Conservation (phyloP, 2,329 filamentous ascomycete species). For the Allantophomopsis lycopodina region DNA sequence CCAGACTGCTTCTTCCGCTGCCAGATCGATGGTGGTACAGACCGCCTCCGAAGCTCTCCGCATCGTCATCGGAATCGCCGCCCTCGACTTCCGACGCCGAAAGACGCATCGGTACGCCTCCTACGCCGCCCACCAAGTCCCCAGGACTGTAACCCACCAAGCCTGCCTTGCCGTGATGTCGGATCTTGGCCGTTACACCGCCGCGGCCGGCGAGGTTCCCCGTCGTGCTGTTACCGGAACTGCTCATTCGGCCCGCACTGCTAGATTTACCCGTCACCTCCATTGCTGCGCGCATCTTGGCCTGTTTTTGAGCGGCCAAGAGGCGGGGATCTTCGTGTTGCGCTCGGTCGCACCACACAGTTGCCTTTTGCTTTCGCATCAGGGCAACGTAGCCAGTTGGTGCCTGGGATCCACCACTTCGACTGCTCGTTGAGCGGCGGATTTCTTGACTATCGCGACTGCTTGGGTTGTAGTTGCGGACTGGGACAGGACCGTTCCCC, state of each 20-base stretch:
- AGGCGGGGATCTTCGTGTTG: constrained; percentile 84
- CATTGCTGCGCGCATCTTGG: constrained; percentile 72
- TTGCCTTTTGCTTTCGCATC: constrained; percentile 94
- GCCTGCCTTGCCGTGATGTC: constrained; percentile 72
- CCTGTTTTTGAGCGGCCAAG: constrained; percentile 69
- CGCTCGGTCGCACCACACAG: constrained; percentile 92
- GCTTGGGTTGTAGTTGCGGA: constrained; percentile 21
- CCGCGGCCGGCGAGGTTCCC: constrained; percentile 20
- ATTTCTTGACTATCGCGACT: constrained; percentile 36
- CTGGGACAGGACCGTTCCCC: constrained; percentile 27
- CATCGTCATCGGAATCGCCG: constrained; percentile 69
- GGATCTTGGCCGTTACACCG: constrained; percentile 72
- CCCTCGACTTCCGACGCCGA: constrained; percentile 94
- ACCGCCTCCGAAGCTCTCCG: constrained; percentile 28
- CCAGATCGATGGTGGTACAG: constrained; percentile 56
- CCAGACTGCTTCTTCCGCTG: constrained; percentile 54
- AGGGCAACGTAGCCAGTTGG: constrained; percentile 81
- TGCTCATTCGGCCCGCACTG: constrained; percentile 21
- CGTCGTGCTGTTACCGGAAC: constrained; percentile 13
- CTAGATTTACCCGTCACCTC: constrained; percentile 56
- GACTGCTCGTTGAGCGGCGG: constrained; percentile 68
- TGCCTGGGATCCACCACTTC: constrained; percentile 41
- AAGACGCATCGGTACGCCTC: constrained; percentile 78
- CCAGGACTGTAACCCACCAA: constrained; percentile 63
- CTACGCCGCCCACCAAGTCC: constrained; percentile 53